Conservation (phyloP, 1,284 basidiomycete genomes). For the Vanrija pseudolonga region DNA sequence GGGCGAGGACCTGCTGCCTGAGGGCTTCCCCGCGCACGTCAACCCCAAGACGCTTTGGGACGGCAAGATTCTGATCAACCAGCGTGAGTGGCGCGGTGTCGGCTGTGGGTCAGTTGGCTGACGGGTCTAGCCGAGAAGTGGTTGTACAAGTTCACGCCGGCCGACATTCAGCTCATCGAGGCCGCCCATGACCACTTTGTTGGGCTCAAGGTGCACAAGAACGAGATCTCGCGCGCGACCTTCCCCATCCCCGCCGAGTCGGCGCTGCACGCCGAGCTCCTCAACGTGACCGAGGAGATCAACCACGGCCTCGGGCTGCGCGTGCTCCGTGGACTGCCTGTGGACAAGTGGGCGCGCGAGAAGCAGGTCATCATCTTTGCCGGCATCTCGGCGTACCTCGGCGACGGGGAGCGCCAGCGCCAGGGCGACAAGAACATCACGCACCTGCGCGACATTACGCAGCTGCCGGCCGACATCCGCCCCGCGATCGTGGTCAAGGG, state of each 20-base stretch:
- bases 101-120: neutral
- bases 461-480: constrained; percentile 22
- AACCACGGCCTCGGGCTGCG: constrained; percentile 23
- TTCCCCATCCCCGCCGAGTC: constrained; percentile 23
- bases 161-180: constrained; percentile 18
- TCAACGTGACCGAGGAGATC: constrained; percentile 14
- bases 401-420: constrained; percentile 7
- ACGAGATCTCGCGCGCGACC: constrained; percentile 16
- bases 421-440: constrained; percentile 19
- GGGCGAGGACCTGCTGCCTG: constrained; percentile 18
- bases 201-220: constrained; percentile 16
- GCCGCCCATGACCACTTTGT: constrained; percentile 22
- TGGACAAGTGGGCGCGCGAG: constrained; percentile 17
- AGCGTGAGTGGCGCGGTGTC: constrained; percentile 17
- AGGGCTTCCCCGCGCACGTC: constrained; percentile 20
- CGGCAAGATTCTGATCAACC: constrained; percentile 22
- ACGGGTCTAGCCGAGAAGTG: constrained; percentile 19
- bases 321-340: constrained; percentile 27
- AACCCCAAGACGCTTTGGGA: constrained; percentile 21
- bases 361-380: constrained; percentile 27
- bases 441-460: constrained; percentile 29
- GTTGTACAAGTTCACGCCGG: constrained; percentile 22
- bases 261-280: constrained; percentile 13
- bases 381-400: constrained; percentile 24
- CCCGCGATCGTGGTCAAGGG: constrained; percentile 21